Evolutionary conservation across 768 basidiomycete species (phyloP), one percentile per base, ranked within the genome.

Genomic region (Fistulinella prunicolor): DNA sequence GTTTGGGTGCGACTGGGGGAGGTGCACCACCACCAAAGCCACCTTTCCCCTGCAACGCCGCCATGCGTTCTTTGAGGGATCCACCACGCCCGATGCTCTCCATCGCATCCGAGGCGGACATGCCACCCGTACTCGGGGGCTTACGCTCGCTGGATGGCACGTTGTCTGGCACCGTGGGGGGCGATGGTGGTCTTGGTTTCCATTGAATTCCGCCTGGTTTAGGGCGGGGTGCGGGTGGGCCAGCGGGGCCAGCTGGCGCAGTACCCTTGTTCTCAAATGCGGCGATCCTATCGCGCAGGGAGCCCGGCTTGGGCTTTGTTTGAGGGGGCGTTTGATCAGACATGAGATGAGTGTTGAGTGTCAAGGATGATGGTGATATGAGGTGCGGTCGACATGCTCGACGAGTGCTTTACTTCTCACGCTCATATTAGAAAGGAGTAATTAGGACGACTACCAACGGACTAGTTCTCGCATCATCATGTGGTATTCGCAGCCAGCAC

Each of bases 61-160:
- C 93, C 93, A 98, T 96, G 30, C 95, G 82, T 50, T 96, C 95
- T 71, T 85, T 94, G 56, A 98, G 69, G 47, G 89, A 90, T 5
- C 81, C 86, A 3, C 80, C 86, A 47, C 82, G 82, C 6, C 79
- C 79, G 67, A 95, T 94, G 59, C 86, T 87, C 59, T 85, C 87
- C 65, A 87, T 84, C 19, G 94, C 94, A 72, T 97, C 94, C 23
- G 81, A 80, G 5, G 89, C 89, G 20, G 82, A 85, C 87, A 91
- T 87, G 0, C 79, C 77, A 4, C 71, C 70, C 0, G 59, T 52
- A 42, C 23, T 48, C 12, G 38, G 7, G 2, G 47, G 55, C 64
- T 56, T 72, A 51, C 38, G 58, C n/a, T 67, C 62, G 14, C 4
- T 9, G 0, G 42, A 21, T 28, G 53, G 57, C 39, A 46, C 34